Percentiles rank a stretch among this genome's conserved stretches.
These are phyloP conservation scores for Globisporangium cylindrosporum DNA, from an alignment of 352 stramenopile genomes.

Conservation along the genomic window DNA sequence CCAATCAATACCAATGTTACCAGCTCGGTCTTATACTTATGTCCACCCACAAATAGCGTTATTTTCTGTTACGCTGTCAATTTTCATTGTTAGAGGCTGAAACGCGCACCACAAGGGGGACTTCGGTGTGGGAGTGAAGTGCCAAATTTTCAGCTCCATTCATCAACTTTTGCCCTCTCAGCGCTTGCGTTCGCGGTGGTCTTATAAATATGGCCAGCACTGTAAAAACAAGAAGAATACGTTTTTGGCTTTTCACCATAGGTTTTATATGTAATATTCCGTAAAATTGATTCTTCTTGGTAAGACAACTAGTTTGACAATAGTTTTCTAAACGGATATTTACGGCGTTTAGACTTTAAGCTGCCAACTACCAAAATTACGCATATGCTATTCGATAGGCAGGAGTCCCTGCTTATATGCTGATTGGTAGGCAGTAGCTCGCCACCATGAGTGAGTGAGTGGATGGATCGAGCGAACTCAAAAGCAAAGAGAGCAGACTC, in stretches of 20 bases:
- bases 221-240: not conserved
- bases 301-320: not conserved
- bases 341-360: too few relatives aligned
- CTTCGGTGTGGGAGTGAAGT: too few relatives aligned
- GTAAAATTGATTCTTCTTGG: not conserved
- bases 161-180: too few relatives aligned
- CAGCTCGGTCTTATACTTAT: too few relatives aligned
- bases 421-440: not conserved
- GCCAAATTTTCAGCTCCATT: too few relatives aligned
- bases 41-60: too few relatives aligned
- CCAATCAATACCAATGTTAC: too few relatives aligned
- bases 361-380: not conserved
- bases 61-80: too few relatives aligned
- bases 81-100: too few relatives aligned
- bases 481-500: conserved; percentile 5
- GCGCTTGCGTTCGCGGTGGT: too few relatives aligned
- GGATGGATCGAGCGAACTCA: conserved; percentile 12
- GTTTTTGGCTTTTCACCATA: not conserved
- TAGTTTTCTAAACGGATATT: not conserved
- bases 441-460: conserved; percentile 2
- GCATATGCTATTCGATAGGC: not conserved
- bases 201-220: too few relatives aligned
- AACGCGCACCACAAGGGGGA: too few relatives aligned
- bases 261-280: not conserved
- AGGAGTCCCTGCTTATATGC: not conserved